Evolutionary conservation across 2,329 filamentous ascomycete species (phyloP), one percentile per base, ranked within the genome.

Genomic region (Penicillium sp.): DNA sequence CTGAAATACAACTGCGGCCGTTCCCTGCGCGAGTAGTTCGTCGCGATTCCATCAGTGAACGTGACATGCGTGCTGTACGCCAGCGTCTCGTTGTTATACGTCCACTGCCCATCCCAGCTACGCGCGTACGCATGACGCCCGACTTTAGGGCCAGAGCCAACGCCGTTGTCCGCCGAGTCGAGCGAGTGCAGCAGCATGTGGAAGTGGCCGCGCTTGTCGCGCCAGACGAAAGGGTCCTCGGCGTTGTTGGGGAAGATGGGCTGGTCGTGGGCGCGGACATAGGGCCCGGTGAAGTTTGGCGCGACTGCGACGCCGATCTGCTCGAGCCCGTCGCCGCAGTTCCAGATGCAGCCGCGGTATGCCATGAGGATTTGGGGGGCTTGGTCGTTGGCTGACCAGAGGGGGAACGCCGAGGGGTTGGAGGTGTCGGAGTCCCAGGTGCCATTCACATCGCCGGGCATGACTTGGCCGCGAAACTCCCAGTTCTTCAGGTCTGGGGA

Each of bases 1-100:
- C 76, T 79, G 18, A 81, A 80, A 52, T 75, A 78, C 5, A 81
- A 48, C 67, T 80, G 79, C 0, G 79, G 77, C 2, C 79, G 65
- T 60, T 81, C 79, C 12, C 79, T 64, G 2, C 79, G 68, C 51
- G 76, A 75, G 35, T 74, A 77, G 3, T 71, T 66, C 45, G 69
- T 66, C 23, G 59, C 64, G 0, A 66, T 66, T 0, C 78, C 78
- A 60, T 81, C 78, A 0, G 71, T 73, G 51, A 75, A 77, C 2
- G 47, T 18, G 3, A 63, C 58, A 5, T 60, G 60, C 1, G 63
- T 64, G 38, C 59, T 70, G 52, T 67, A 72, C 21, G 68, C 68
- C 24, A 66, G 62, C 26, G 67, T 66, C 3, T 66, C 56, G 20
- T 62, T 51, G 40, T 70, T 68, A 52, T 69, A 73, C 9, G 62